A percentile compares a stretch with the other conserved stretches of the same genome.
Conservation (phyloP, 305 asterid genomes). For the Fraxinus albicans region DNA sequence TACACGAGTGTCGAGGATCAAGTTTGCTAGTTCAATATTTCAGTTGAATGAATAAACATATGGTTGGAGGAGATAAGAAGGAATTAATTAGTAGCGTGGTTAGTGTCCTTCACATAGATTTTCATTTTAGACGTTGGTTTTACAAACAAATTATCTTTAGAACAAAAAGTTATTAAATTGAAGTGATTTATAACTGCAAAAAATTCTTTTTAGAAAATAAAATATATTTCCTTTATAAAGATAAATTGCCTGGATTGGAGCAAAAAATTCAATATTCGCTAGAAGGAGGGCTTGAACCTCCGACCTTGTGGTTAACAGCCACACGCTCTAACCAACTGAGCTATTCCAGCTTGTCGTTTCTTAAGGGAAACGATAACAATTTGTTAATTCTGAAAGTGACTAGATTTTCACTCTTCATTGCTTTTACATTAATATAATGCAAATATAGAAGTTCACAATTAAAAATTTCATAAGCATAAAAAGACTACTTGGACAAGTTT, state of each 20-base stretch:
- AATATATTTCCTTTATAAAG: not conserved
- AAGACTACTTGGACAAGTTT: not conserved
- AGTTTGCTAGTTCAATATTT: not conserved
- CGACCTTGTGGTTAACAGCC: constrained; percentile 96
- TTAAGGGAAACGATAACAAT: too few species aligned
- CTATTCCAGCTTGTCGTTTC: constrained; percentile 52
- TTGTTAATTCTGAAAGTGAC: too few species aligned
- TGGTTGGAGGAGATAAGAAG: not conserved
- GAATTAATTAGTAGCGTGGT: not conserved
- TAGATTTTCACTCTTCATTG: too few species aligned
- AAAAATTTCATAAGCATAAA: not conserved
- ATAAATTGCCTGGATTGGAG: not conserved
- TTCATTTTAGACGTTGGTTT: not conserved
- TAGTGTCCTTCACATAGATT: not conserved
- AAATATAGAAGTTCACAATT: too few species aligned
- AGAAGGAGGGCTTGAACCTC: constrained; percentile 77
- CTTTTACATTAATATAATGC: too few species aligned
- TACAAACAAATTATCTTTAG: not conserved
- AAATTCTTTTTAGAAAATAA: too few species aligned
- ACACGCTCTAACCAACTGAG: constrained; percentile 94
- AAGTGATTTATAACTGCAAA: not conserved
- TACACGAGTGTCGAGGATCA: not conserved
- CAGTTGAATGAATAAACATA: not conserved
- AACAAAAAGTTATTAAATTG: not conserved
- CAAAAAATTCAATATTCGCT: constrained; percentile 23